Percentiles rank a stretch among this genome's conserved stretches.
Conservation (phyloP, 2,329 filamentous ascomycete genomes). For the Didymella pinodella region DNA sequence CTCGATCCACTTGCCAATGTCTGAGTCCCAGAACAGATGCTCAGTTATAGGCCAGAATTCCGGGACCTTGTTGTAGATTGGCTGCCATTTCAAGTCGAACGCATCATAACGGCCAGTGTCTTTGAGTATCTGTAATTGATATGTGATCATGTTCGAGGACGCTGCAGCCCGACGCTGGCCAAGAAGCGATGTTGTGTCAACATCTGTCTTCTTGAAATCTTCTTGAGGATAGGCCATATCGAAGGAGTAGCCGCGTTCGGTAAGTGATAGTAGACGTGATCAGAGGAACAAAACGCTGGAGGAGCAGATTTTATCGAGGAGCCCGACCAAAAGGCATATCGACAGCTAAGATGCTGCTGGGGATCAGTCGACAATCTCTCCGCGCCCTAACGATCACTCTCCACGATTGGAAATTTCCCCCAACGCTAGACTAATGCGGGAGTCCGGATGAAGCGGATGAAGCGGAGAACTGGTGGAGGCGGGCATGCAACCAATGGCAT, state of each 20-base stretch:
- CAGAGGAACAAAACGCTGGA: neutral
- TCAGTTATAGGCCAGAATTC: slow-evolving; percentile 5
- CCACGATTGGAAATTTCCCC: neutral
- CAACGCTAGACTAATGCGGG: neutral
- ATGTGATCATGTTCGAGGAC: slow-evolving; percentile 3
- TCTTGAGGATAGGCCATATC: slow-evolving; percentile 7
- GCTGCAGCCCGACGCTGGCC: slow-evolving; percentile 9
- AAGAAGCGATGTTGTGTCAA: slow-evolving; percentile 5
- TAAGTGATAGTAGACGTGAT: neutral
- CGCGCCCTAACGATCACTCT: neutral
- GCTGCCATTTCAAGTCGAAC: slow-evolving; percentile 3
- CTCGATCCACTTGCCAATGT: slow-evolving; percentile 6
- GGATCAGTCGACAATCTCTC: neutral
- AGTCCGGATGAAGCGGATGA: neutral
- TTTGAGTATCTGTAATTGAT: slow-evolving; percentile 6
- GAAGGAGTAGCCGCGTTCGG: neutral
- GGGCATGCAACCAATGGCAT: neutral
- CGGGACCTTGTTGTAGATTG: slow-evolving; percentile 3
- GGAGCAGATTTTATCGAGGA: neutral
- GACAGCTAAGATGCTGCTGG: neutral
- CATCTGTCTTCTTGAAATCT: neutral
- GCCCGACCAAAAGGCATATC: neutral
- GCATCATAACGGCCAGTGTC: slow-evolving; percentile 2
- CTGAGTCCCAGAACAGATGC: slow-evolving; percentile 7
- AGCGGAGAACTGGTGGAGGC: neutral